Evolutionary conservation across 2,329 filamentous ascomycete genomes (phyloP), one percentile per base, ranked within the genome.

Genomic region (Monilinia aucupariae): DNA sequence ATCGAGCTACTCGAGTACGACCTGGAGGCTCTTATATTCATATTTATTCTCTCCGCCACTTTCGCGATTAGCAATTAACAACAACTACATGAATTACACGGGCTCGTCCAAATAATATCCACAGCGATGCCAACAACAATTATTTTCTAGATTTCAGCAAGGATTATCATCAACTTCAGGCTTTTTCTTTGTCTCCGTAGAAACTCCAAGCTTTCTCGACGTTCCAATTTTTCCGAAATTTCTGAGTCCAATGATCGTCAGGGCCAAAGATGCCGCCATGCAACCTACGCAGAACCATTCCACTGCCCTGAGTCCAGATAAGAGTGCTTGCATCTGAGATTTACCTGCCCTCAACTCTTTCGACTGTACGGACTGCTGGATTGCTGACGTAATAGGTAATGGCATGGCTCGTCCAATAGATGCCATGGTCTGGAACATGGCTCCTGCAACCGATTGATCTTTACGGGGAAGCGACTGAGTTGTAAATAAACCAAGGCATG

Each of bases 401-500:
- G 85, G 82, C n/a, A 90, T 80, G 0, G 86, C 82, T 8, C 87
- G 78, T 0, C 87, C 87, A 39, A 89, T 77, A 69, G 88, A 85
- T 0, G 83, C 84, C 15, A 86, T 81, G 0, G 86, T 81, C 64
- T 89, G 89, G 71, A 90, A 83, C 10, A 89, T 79, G 0, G 85
- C 87, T 0, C 86, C 87, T 0, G 86, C 87, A 0, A 90, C 73
- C 1, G 85, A 85, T 69, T 90, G 87, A 65, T 90, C 86, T 56
- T 84, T 82, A 0, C 78, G 76, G 0, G 86, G 83, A 0, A 90
- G 77, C 0, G 82, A 78, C 65, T 84, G 83, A 0, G 86, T 86
- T 0, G 83, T 86, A 71, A 88, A 89, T 0, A 90, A 78, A 0
- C 84, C 85, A 22, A 90, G 75, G 5, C 82, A 82, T 0, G 87